Percentiles rank a stretch among this genome's conserved stretches.
Evolutionary conservation across 352 stramenopile genomes (phyloP).

Genomic region (Nothophytophthora sp.): DNA sequence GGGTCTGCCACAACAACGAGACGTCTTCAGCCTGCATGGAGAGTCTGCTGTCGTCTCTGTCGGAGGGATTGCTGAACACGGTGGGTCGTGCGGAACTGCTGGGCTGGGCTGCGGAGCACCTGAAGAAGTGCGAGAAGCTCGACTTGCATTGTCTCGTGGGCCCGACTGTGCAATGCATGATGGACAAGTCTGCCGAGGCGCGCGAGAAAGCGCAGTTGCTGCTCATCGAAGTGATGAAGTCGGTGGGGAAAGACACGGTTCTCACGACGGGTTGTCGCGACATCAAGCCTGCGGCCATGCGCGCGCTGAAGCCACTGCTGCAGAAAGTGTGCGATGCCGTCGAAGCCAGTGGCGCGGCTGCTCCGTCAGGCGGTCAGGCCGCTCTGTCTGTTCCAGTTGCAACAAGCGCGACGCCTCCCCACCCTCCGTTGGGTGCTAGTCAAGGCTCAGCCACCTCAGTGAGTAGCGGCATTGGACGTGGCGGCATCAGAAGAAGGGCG

Average conservation of each 20-base stretch:
- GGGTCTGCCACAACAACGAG: constrained; percentile 76
- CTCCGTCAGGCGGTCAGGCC: constrained; percentile 2
- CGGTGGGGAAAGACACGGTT: constrained; percentile 73
- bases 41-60: constrained; percentile 64
- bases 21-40: constrained; percentile 71
- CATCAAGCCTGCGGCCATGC: constrained; percentile 87
- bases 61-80: constrained; percentile 72
- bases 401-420: constrained; percentile 2
- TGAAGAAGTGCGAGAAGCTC: constrained; percentile 63
- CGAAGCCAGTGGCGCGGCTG: constrained; percentile 20
- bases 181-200: constrained; percentile 84
- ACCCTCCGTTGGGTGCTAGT: constrained; percentile 7
- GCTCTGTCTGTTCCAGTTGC: constrained; percentile 6
- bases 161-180: constrained; percentile 78
- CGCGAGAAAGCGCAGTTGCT: constrained; percentile 81
- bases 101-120: constrained; percentile 69
- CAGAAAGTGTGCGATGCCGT: constrained; percentile 66
- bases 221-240: constrained; percentile 82
- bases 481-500: constrained; percentile 19
- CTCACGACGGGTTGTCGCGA: constrained; percentile 73
- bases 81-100: constrained; percentile 81
- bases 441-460: constrained; percentile 1
- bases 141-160: constrained; percentile 67
- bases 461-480: constrained; percentile 12
- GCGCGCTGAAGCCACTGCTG: constrained; percentile 82